Conservation (phyloP, 2,329 filamentous ascomycete genomes). For the Cladosporium sphaerospermum region DNA sequence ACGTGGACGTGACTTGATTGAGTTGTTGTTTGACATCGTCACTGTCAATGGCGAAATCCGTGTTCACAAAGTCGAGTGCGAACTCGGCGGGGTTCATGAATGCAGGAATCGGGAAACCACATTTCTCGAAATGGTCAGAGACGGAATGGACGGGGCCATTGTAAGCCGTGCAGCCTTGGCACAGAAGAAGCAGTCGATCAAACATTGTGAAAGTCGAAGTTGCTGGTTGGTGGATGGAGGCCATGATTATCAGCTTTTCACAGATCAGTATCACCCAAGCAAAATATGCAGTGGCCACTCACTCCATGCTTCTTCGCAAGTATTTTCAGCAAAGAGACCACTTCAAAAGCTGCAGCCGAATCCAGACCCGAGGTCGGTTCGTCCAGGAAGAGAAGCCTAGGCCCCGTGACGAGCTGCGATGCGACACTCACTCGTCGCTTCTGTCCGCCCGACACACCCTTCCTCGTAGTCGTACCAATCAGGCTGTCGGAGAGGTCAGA, state of each 20-base stretch:
- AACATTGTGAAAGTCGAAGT: constrained; percentile 74
- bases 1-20: constrained; percentile 48
- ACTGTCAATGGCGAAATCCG: constrained; percentile 59
- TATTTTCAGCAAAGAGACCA: constrained; percentile 64
- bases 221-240: constrained; percentile 80
- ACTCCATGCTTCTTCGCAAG: constrained; percentile 54
- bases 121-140: constrained; percentile 55
- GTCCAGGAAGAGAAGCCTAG: constrained; percentile 75
- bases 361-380: constrained; percentile 81
- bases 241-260: constrained; percentile 65
- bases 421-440: constrained; percentile 76
- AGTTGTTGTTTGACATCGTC: constrained; percentile 45
- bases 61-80: constrained; percentile 71
- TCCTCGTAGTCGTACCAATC: constrained; percentile 74
- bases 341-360: constrained; percentile 68
- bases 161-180: constrained; percentile 64
- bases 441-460: constrained; percentile 79
- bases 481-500: constrained; percentile 61
- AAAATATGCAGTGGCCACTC: too few species aligned
- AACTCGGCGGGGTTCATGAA: constrained; percentile 77
- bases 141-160: constrained; percentile 58
- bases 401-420: constrained; percentile 72
- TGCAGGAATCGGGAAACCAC: constrained; percentile 58
- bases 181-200: constrained; percentile 70
- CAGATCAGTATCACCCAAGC: too few species aligned